Evolutionary conservation across 2,329 filamentous ascomycete genomes (phyloP).

Genomic region (Aspergillus hortae): DNA sequence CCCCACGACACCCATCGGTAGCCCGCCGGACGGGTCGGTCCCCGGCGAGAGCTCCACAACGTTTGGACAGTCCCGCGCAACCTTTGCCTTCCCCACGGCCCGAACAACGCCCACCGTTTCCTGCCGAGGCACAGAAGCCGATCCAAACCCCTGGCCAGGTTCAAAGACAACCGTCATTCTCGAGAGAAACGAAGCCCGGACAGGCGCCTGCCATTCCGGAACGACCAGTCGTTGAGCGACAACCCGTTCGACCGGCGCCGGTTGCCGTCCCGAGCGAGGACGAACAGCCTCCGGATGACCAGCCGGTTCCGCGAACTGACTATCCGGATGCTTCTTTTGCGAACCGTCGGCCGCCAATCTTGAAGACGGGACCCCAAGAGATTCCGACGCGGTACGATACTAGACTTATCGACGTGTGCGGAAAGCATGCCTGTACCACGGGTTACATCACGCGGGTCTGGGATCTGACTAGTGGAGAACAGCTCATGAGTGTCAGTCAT

Average conservation of each 20-base stretch:
- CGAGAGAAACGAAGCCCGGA: constrained; percentile 23
- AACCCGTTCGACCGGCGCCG: constrained; percentile 18
- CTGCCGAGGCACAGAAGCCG: constrained; percentile 14
- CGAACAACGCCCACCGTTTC: constrained; percentile 11
- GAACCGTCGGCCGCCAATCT: constrained; percentile 76
- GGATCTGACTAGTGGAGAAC: constrained; percentile 77
- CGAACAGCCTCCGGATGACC: constrained; percentile 45
- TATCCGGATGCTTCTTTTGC: constrained; percentile 82
- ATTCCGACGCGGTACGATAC: constrained; percentile 85
- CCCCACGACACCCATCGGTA: constrained; percentile 35
- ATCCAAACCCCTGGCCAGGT: constrained; percentile 16
- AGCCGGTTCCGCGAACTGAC: constrained; percentile 54
- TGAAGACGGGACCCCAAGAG: constrained; percentile 68
- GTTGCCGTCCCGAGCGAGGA: constrained; percentile 53
- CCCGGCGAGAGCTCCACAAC: constrained; percentile 17
- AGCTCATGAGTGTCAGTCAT: constrained; percentile 75
- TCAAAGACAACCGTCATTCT: constrained; percentile 26
- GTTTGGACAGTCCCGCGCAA: constrained; percentile 10
- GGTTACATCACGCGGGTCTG: constrained; percentile 85
- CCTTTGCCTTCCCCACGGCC: constrained; percentile 12
- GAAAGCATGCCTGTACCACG: constrained; percentile 79
- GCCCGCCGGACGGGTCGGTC: constrained; percentile 21
- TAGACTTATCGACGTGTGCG: constrained; percentile 80
- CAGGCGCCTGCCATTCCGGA: constrained; percentile 19
- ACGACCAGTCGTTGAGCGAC: constrained; percentile 1